Evolutionary conservation across 768 basidiomycete species (phyloP).

Genomic region (Agaricus sinodeliciosus): DNA sequence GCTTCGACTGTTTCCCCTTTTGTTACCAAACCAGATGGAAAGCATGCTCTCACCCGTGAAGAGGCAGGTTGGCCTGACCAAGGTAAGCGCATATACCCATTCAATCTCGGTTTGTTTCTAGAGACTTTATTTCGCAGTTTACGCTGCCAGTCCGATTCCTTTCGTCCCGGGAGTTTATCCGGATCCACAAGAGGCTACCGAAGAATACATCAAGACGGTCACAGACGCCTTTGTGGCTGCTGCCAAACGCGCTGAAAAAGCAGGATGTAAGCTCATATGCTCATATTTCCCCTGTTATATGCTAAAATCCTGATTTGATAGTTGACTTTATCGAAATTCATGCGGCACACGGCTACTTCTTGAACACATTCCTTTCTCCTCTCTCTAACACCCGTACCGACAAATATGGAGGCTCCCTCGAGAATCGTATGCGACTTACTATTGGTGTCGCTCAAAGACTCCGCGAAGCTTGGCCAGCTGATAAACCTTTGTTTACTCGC

Average conservation of each 20-base stretch:
- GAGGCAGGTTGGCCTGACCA: conserved; percentile 65
- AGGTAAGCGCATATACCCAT: conserved; percentile 29
- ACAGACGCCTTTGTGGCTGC: conserved; percentile 56
- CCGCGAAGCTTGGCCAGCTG: conserved; percentile 1
- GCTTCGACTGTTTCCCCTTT: conserved; percentile 66
- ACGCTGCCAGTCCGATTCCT: conserved; percentile 51
- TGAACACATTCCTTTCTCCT: conserved; percentile 47
- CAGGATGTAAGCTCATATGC: conserved; percentile 46
- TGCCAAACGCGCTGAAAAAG: conserved; percentile 44
- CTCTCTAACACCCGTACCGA: conserved; percentile 5
- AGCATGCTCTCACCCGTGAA: conserved; percentile 30
- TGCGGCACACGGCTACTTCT: conserved; percentile 64
- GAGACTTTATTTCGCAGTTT: conserved; percentile 34
- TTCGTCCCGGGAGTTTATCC: conserved; percentile 43
- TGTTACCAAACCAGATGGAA: conserved; percentile 37
- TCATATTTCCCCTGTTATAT: not conserved
- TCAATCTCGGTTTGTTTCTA: not conserved
- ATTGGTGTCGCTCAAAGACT: not conserved
- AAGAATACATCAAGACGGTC: conserved; percentile 45
- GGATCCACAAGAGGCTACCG: conserved; percentile 50
- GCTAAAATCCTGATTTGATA: conserved; percentile 15
- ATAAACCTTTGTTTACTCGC: conserved; percentile 20
- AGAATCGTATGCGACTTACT: conserved; percentile 1
- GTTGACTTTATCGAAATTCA: conserved; percentile 73
- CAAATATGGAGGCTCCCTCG: conserved; percentile 3